Evolutionary conservation across 2,329 filamentous ascomycete species (phyloP), one percentile per base, ranked within the genome.

Genomic region (Talaromyces funiculosus): DNA sequence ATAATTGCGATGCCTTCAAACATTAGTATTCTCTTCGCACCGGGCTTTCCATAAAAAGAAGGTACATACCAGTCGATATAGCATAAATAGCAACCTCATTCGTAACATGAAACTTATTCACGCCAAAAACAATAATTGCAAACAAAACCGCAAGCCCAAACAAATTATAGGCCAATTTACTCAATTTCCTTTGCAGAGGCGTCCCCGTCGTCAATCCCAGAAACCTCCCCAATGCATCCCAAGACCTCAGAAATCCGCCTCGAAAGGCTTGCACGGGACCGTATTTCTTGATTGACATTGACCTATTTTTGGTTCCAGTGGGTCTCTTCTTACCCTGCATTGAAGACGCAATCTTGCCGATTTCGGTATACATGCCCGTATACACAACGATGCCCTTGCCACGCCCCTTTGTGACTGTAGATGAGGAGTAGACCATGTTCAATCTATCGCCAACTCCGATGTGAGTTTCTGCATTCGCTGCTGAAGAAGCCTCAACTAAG

Each of bases 131-230:
- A 65, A 86, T 85, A 65, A 87, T 83, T 10, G 84, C 83, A 49
- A 85, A 77, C 9, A 86, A 66, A 43, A 86, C 80, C 5, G 84
- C 92, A 55, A 91, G 83, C 51, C 81, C 86, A 69, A 96, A 95
- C 2, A 96, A 83, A 3, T 90, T 72, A 45, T 94, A 86, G 29
- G 92, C 91, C 68, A 96, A 87, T 74, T 92, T 91, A 77, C 89
- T 90, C 56, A 96, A 81, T 69, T 90, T 93, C 65, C 88, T 87
- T 76, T 95, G 90, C 49, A 96, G 80, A 0, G 92, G 92, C 1
- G 92, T 96, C 54, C 91, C 91, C 59, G 89, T 81, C 53, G 79
- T 82, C 59, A 87, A 76, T 55, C 85, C 84, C 45, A 87, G 75
- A 64, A 87, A 83, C 63, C 79, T 78, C 47, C 81, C 80, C 62